A percentile compares a stretch with the other conserved stretches of the same genome.
These are phyloP conservation scores for Sanguinoderma infundibulare DNA, from an alignment of 1,284 basidiomycete species.

Conservation along the genomic window DNA sequence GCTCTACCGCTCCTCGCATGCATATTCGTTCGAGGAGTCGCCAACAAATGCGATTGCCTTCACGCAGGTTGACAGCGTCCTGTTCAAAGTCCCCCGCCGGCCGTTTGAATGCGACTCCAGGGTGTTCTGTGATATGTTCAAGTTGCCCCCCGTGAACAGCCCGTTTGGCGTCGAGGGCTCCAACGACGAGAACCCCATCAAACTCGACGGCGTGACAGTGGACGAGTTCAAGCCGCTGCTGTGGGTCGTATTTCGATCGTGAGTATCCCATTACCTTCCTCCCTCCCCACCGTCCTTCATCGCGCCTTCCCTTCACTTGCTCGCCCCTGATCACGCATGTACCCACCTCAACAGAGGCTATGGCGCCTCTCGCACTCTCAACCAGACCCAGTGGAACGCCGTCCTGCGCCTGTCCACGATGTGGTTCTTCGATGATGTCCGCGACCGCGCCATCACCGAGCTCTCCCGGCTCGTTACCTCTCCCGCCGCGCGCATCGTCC, in stretches of 20 bases:
- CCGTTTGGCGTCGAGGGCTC: constrained; percentile 1
- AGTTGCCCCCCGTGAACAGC: background rate
- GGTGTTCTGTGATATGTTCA: constrained; percentile 13
- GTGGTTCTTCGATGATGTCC: constrained; percentile 11
- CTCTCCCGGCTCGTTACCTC: constrained; percentile 11
- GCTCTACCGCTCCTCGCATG: background rate
- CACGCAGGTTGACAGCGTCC: background rate
- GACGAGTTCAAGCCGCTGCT: constrained; percentile 11
- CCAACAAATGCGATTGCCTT: background rate
- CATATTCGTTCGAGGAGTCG: background rate
- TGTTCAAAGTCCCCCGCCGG: constrained; percentile 16
- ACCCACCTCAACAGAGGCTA: constrained; percentile 1
- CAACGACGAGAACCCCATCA: constrained; percentile 10
- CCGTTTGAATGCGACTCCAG: constrained; percentile 17
- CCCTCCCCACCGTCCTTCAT: background rate
- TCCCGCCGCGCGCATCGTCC: constrained; percentile 15
- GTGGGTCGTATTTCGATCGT: constrained; percentile 13
- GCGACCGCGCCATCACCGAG: constrained; percentile 10
- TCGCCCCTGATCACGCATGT: background rate
- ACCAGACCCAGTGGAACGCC: constrained; percentile 10
- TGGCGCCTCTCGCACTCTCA: constrained; percentile 6
- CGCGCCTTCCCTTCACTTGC: background rate
- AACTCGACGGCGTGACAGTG: background rate
- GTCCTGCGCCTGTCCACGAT: constrained; percentile 16
- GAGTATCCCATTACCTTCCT: background rate